Percentiles rank a stretch among this genome's conserved stretches.
These are phyloP conservation scores for Aspergillus glaucus DNA, from an alignment of 2,329 filamentous ascomycete species.

Conservation along the genomic window DNA sequence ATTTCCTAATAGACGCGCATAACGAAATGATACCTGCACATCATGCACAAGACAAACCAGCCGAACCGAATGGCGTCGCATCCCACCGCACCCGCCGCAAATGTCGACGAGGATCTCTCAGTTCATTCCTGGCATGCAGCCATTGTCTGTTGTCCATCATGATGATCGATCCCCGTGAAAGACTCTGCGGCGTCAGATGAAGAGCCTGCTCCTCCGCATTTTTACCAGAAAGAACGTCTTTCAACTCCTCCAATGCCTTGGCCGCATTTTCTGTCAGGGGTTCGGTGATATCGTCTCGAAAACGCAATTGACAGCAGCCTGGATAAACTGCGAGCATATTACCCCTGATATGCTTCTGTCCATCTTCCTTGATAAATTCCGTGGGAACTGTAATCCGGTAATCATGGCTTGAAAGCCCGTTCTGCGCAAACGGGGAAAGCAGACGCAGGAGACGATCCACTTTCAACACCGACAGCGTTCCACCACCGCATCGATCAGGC, in stretches of 20 bases:
- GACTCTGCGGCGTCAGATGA: background rate
- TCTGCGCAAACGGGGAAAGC: background rate
- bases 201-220: background rate
- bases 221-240: background rate
- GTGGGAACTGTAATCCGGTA: background rate
- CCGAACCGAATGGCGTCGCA: background rate
- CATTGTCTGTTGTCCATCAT: background rate
- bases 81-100: background rate
- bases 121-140: background rate
- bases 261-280: background rate
- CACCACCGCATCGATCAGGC: slow-evolving; percentile 33
- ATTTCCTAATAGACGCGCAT: too few species aligned
- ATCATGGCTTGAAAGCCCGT: background rate
- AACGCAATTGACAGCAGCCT: background rate
- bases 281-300: background rate
- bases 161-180: background rate
- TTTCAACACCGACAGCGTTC: slow-evolving; percentile 34
- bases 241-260: background rate
- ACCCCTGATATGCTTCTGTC: background rate
- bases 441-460: slow-evolving; percentile 19
- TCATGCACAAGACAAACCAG: too few species aligned
- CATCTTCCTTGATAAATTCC: background rate
- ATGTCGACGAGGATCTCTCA: background rate
- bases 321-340: background rate
- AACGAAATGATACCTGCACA: too few species aligned